Evolutionary conservation across 371 early-diverging fungal species (phyloP), one percentile per base, ranked within the genome.

Genomic region (Mucor piriformis): DNA sequence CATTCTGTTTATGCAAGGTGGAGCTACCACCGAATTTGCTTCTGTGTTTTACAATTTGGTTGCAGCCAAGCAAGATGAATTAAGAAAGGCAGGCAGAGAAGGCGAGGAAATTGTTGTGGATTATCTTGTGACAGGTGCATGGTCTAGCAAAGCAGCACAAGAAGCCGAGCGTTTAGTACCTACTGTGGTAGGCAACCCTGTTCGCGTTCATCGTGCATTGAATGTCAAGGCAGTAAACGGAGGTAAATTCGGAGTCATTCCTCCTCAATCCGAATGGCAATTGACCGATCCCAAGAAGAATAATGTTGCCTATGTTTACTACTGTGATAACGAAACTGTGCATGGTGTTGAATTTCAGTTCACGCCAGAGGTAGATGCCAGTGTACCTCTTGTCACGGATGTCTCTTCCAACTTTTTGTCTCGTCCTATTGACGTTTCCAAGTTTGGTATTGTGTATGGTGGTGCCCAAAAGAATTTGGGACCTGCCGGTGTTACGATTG

Each of bases 401-500:
- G 95, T 97, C 88, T 91, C 91, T 46, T 94, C 95, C 65, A 96
- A 95, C 74, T 90, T 95, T 67, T 79, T 97, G 48, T 92, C 95
- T 12, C 85, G 92, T 33, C 86, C 87, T 3, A 69, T 97, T 27
- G 92, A 96, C 66, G 87, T 98, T 18, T 69, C 81, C 47, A 84
- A 89, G 57, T 95, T 86, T 70, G 97, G 89, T 18, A 67, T 94
- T 38, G 91, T 98, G 53, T 92, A 92, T 73, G 97, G 92, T 13
- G 98, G 98, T 10, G 99, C 96, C 8, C 98, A 98, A 77, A 98
- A 98, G 83, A 98, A 98, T 79, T 87, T 97, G 66, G 98, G 98
- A 0, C 94, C 95, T 23, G 91, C 96, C 12, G 99, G 99, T 43
- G 90, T 95, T 10, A 93, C 97, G 0, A 70, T 98, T 20, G 92